A percentile compares a stretch with the other conserved stretches of the same genome.
Evolutionary conservation across 768 basidiomycete species (phyloP).

Genomic region (Trichaptum fuscoviolaceum): DNA sequence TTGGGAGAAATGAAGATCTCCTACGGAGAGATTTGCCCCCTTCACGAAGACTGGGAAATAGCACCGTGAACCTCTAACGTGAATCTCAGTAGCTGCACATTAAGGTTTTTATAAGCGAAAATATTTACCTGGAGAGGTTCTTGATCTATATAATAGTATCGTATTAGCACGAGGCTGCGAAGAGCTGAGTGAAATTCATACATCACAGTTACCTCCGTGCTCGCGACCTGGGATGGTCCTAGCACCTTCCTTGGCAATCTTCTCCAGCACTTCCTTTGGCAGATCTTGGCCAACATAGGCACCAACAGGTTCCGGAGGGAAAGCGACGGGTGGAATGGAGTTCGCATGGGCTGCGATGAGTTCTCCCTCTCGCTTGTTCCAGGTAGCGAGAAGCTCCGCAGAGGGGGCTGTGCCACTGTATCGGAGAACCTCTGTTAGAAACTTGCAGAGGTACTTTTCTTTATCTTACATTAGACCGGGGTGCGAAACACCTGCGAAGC

Average conservation of each 20-base stretch:
- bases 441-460: background rate
- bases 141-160: constrained; percentile 48
- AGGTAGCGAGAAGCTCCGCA: constrained; percentile 61
- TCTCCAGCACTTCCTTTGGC: constrained; percentile 36
- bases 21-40: constrained; percentile 73
- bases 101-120: background rate
- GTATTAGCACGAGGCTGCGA: background rate
- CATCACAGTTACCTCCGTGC: constrained; percentile 76
- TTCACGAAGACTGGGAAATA: constrained; percentile 76
- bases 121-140: constrained; percentile 53
- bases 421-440: background rate
- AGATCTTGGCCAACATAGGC: constrained; percentile 70
- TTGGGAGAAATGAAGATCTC: constrained; percentile 77
- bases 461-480: constrained; percentile 50
- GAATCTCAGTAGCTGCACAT: background rate
- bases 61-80: constrained; percentile 54
- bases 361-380: constrained; percentile 68
- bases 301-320: constrained; percentile 51
- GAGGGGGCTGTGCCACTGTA: constrained; percentile 65
- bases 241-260: constrained; percentile 62
- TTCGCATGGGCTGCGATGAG: constrained; percentile 50
- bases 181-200: constrained; percentile 23
- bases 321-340: constrained; percentile 61
- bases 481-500: constrained; percentile 73
- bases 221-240: constrained; percentile 74